A percentile compares a stretch with the other conserved stretches of the same genome.
These are phyloP conservation scores for Naegleria fowleri DNA, from an alignment of 208 protist genomes.

Conservation along the genomic window DNA sequence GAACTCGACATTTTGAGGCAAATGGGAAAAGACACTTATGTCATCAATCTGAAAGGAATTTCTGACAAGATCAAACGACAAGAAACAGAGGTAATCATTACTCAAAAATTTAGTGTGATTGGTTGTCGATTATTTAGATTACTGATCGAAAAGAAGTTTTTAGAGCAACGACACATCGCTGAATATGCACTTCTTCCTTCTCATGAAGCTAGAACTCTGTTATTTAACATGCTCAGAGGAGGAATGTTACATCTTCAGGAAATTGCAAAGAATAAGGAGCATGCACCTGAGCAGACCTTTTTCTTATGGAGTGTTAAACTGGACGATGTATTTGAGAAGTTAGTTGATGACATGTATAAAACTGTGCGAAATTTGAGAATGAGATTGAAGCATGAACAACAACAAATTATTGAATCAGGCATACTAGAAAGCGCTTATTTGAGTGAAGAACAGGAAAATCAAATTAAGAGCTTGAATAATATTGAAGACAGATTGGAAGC, in stretches of 20 bases:
- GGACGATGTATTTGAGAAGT: not conserved
- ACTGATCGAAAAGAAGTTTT: not conserved
- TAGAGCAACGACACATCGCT: slow-evolving; percentile 12
- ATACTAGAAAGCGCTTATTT: not conserved
- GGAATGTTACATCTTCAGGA: not conserved
- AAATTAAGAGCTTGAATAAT: not conserved
- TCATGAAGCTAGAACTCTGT: not conserved
- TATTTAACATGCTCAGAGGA: not conserved
- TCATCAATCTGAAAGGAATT: not conserved
- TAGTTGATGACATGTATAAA: slow-evolving; percentile 20
- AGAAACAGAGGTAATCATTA: not conserved
- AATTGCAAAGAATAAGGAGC: slow-evolving; percentile 2
- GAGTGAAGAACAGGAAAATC: not conserved
- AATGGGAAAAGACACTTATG: not conserved
- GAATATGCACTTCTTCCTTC: not conserved
- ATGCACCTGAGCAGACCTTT: not conserved
- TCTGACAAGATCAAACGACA: not conserved
- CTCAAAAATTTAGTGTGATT: slow-evolving; percentile 7
- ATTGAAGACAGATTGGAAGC: slow-evolving; percentile 10
- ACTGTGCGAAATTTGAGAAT: slow-evolving; percentile 4
- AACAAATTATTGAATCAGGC: not conserved
- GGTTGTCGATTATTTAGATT: slow-evolving; percentile 24
- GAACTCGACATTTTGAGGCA: not conserved
- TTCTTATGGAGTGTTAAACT: slow-evolving; percentile 11
- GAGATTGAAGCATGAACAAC: not conserved